A percentile compares a stretch with the other conserved stretches of the same genome.
phyloP scores from a whole-genome alignment of 768 basidiomycete genomes.

The Multifurca ochricompacta region DNA sequence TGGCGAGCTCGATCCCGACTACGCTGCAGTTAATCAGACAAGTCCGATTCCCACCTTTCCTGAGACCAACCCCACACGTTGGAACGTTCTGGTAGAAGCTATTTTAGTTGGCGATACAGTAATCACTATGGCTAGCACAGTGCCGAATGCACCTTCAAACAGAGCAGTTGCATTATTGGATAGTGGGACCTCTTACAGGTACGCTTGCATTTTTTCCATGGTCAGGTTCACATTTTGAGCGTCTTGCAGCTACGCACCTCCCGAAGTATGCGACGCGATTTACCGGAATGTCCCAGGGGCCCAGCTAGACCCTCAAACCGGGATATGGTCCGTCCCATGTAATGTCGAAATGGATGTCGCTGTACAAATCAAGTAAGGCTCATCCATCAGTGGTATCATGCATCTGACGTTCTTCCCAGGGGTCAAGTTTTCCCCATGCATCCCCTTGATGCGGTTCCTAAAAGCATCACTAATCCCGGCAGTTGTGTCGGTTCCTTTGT shows the following conservation, averaged over 20 bases:
- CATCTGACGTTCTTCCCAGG: conserved; percentile 30
- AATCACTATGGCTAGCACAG: conserved; percentile 44
- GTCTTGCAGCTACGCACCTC: conserved; percentile 54
- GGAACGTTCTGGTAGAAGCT: conserved; percentile 73
- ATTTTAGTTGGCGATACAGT: conserved; percentile 51
- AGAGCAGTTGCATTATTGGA: conserved; percentile 73
- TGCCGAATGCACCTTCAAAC: conserved; percentile 51
- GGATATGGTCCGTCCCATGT: conserved; percentile 72
- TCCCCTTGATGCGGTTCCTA: conserved; percentile 65
- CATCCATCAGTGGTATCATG: background rate
- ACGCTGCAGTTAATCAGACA: conserved; percentile 49
- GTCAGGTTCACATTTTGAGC: conserved; percentile 8
- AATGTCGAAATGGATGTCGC: conserved; percentile 68
- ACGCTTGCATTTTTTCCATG: conserved; percentile 25
- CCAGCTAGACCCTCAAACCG: conserved; percentile 38
- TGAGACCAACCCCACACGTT: conserved; percentile 49
- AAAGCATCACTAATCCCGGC: conserved; percentile 35
- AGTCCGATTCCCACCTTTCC: conserved; percentile 71
- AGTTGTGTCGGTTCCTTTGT: conserved; percentile 72
- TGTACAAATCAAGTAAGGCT: conserved; percentile 62
- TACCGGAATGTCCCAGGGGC: conserved; percentile 64
- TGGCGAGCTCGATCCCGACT: conserved; percentile 62
- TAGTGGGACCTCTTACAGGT: conserved; percentile 79
- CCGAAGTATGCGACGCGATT: conserved; percentile 57
- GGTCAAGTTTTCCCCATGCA: conserved; percentile 71